Base-by-base conservation (phyloP, 2,329 filamentous ascomycete species). In the Cercospora sp. region DNA sequence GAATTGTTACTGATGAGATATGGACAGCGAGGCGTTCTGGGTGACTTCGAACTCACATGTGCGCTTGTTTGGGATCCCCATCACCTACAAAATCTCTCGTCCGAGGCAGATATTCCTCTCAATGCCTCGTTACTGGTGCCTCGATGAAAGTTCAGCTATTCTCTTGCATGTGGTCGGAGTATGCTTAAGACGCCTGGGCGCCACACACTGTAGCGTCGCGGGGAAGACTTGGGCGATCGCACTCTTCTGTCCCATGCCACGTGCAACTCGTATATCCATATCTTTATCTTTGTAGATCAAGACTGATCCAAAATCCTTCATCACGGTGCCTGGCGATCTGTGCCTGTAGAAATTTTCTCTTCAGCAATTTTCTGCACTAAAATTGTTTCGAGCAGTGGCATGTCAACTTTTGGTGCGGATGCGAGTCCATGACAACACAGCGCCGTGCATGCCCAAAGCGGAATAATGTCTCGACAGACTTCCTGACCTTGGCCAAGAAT, bases 171-270 rank as follows among this genome's bases (percentile, higher is more conserved):
- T 63, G 40, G 61, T 63, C 18, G 21, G 61, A 63, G 28, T 63
- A 63, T 63, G 61, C 61, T 63, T 63, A 63, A 63, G 43, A 53
- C 61, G 61, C 61, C 40, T 63, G 45, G 5, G 12, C 61, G 61
- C 61, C 61, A 55, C 28, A 32, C 16, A 32, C 5, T 16, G 30
- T 63, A 43, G 61, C 18, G 43, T 53, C 12, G 61, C 30, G 61
- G 61, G 61, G 61, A 32, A 49, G 9, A 37, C 18, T n/a, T 53
- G 40, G 26, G 60, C 60, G 60, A 34, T 62, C 60, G 60, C 60
- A 62, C 60, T 62, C 37, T 53, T n/a, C 49, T 53, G 9, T 28
- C 5, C 13, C 49, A 28, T 53, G 49, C 49, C 49, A 53, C 24
- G 21, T 53, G 49, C 49, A 8, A 28, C 21, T 24, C 21, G 49